These are phyloP conservation scores for Hypoxylon sp. DNA, from an alignment of 2,329 filamentous ascomycete genomes.

Conservation along the genomic window DNA sequence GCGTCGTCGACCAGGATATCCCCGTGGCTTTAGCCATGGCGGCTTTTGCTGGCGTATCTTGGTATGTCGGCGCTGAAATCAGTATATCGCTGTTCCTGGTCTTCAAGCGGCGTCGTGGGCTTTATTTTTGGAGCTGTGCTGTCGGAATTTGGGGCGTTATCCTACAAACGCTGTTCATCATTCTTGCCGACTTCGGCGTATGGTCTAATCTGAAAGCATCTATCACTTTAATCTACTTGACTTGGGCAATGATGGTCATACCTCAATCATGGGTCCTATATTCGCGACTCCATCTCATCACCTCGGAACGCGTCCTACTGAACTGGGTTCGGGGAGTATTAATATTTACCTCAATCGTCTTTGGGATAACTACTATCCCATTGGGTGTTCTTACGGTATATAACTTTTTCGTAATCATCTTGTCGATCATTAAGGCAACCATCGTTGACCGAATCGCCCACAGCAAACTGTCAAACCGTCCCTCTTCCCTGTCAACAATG, in stretches of 20 bases:
- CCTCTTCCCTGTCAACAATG: slow-evolving; percentile 41
- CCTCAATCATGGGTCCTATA: slow-evolving; percentile 54
- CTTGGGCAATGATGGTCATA: slow-evolving; percentile 54
- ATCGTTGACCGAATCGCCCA: slow-evolving; percentile 40
- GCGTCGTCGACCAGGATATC: slow-evolving; percentile 12
- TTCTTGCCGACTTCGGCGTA: slow-evolving; percentile 53
- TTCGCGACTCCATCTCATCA: slow-evolving; percentile 54
- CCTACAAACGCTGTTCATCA: slow-evolving; percentile 53
- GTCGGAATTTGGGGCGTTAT: slow-evolving; percentile 53
- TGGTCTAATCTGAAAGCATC: slow-evolving; percentile 47
- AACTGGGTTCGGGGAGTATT: slow-evolving; percentile 47
- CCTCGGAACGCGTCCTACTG: slow-evolving; percentile 45
- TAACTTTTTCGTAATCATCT: neutral
- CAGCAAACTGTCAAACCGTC: slow-evolving; percentile 40
- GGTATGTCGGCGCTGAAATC: slow-evolving; percentile 54
- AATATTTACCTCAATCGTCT: slow-evolving; percentile 51
- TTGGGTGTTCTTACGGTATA: slow-evolving; percentile 52
- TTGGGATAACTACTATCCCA: slow-evolving; percentile 51
- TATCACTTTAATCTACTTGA: slow-evolving; percentile 53
- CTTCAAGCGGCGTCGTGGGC: slow-evolving; percentile 53
- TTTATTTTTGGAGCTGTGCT: slow-evolving; percentile 55
- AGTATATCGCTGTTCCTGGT: slow-evolving; percentile 52
- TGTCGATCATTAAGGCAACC: neutral
- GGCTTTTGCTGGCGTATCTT: slow-evolving; percentile 57
- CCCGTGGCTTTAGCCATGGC: slow-evolving; percentile 55